Percentiles rank a stretch among this genome's conserved stretches.
Conservation (phyloP, 2,329 filamentous ascomycete species). For the Botrytis tulipae region DNA sequence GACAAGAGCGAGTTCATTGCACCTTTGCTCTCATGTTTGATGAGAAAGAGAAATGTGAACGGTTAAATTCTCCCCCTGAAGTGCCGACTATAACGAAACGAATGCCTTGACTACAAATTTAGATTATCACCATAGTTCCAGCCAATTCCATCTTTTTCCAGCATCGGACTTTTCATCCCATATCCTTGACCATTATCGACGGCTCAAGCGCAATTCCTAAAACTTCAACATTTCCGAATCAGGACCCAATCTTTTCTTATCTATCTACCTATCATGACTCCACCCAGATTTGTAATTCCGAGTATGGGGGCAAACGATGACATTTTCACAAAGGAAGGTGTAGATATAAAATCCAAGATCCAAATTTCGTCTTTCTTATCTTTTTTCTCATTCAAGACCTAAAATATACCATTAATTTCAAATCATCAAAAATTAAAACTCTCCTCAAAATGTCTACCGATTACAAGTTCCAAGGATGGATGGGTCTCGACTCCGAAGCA, state of each 20-base stretch:
- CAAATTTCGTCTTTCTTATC: too few relatives aligned
- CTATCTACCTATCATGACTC: neutral
- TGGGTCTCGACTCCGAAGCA: constrained; percentile 34
- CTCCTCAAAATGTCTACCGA: constrained; percentile 8
- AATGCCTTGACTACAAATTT: neutral
- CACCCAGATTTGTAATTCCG: neutral
- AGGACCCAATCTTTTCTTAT: neutral
- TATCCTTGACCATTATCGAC: neutral
- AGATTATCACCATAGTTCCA: neutral
- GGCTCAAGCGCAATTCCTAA: neutral
- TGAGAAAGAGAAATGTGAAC: neutral
- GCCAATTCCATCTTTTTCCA: neutral
- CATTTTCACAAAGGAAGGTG: neutral
- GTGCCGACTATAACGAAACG: neutral
- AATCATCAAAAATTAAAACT: neutral
- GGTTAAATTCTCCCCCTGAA: neutral
- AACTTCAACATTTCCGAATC: neutral
- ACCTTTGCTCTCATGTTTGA: neutral
- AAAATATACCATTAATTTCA: neutral
- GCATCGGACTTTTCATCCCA: neutral
- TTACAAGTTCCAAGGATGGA: constrained; percentile 29
- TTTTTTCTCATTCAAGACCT: neutral
- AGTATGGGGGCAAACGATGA: neutral
- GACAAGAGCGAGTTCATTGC: neutral
- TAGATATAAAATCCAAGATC: neutral